Conservation (phyloP, 495 filamentous ascomycete species). For the Oidiodendron maius region DNA sequence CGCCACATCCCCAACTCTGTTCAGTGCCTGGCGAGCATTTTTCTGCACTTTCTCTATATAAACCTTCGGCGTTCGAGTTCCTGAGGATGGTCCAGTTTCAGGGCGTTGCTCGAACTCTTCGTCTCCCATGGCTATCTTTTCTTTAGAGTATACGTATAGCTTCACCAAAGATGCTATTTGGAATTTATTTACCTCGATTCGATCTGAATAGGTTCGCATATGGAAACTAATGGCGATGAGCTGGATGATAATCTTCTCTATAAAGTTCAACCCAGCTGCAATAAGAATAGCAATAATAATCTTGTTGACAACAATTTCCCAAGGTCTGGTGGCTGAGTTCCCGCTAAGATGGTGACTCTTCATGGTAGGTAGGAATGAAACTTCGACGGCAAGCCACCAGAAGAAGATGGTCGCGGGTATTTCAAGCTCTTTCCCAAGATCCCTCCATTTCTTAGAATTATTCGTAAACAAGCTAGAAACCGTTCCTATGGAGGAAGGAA, state of each 20-base stretch:
- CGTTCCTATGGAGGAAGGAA: conserved; percentile 62
- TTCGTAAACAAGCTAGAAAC: conserved; percentile 77
- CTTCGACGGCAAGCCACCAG: conserved; percentile 82
- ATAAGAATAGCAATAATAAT: conserved; percentile 82
- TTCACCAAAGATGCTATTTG: conserved; percentile 75
- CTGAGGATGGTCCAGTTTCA: conserved; percentile 33
- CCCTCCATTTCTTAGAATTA: conserved; percentile 83
- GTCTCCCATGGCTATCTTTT: conserved; percentile 64
- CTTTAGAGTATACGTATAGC: conserved; percentile 76
- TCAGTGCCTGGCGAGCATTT: conserved; percentile 65
- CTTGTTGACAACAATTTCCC: conserved; percentile 80
- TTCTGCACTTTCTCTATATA: conserved; percentile 58
- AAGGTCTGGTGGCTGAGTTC: conserved; percentile 44
- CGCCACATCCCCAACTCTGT: conserved; percentile 80
- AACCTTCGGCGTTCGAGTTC: conserved; percentile 65
- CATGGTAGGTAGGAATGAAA: conserved; percentile 64
- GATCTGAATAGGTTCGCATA: conserved; percentile 80
- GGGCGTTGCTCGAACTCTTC: conserved; percentile 60
- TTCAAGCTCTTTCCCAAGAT: conserved; percentile 82
- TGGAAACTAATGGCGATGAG: conserved; percentile 94
- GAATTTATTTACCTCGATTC: conserved; percentile 90
- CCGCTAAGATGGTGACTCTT: conserved; percentile 68
- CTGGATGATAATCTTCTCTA: conserved; percentile 92
- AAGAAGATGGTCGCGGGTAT: conserved; percentile 83
- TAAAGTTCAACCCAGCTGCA: conserved; percentile 70